phyloP scores from a whole-genome alignment of 2,329 filamentous ascomycete species.

The Fusarium haematococcum region DNA sequence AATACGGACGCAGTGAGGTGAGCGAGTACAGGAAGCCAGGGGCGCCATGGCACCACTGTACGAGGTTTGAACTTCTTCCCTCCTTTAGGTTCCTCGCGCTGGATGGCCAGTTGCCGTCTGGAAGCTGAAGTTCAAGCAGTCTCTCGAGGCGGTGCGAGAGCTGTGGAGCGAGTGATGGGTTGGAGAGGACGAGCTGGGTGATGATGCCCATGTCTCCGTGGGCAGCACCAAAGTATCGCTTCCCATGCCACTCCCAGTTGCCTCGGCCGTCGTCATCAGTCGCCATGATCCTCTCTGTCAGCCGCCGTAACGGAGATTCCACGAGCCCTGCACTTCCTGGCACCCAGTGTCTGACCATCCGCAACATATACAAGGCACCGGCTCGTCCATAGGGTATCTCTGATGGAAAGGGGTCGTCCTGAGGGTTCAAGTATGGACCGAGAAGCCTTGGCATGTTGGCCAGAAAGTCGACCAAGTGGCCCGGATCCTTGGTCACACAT shows the following conservation, averaged over 20 bases:
- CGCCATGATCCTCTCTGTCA: slow-evolving; percentile 70
- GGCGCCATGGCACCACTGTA: slow-evolving; percentile 77
- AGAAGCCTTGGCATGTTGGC: slow-evolving; percentile 52
- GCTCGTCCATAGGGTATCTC: slow-evolving; percentile 77
- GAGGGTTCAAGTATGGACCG: slow-evolving; percentile 35
- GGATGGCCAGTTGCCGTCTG: slow-evolving; percentile 73
- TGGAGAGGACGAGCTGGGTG: slow-evolving; percentile 73
- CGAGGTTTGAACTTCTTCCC: slow-evolving; percentile 57
- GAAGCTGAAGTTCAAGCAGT: slow-evolving; percentile 69
- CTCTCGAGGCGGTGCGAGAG: slow-evolving; percentile 65
- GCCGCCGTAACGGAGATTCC: slow-evolving; percentile 65
- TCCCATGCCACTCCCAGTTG: slow-evolving; percentile 73
- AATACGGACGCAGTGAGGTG: slow-evolving; percentile 65
- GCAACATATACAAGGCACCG: slow-evolving; percentile 75
- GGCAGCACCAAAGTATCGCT: slow-evolving; percentile 72
- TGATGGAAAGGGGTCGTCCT: slow-evolving; percentile 60
- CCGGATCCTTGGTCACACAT: slow-evolving; percentile 54
- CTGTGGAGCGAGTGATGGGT: slow-evolving; percentile 64
- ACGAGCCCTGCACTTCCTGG: slow-evolving; percentile 60
- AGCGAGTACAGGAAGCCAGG: slow-evolving; percentile 72
- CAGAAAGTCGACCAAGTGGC: slow-evolving; percentile 55
- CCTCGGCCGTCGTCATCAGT: slow-evolving; percentile 55
- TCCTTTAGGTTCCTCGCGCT: slow-evolving; percentile 58
- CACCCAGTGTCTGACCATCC: slow-evolving; percentile 70
- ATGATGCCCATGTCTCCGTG: slow-evolving; percentile 78